Base-by-base conservation (phyloP, 139 green algal species). In the Asterochloris sp. region DNA sequence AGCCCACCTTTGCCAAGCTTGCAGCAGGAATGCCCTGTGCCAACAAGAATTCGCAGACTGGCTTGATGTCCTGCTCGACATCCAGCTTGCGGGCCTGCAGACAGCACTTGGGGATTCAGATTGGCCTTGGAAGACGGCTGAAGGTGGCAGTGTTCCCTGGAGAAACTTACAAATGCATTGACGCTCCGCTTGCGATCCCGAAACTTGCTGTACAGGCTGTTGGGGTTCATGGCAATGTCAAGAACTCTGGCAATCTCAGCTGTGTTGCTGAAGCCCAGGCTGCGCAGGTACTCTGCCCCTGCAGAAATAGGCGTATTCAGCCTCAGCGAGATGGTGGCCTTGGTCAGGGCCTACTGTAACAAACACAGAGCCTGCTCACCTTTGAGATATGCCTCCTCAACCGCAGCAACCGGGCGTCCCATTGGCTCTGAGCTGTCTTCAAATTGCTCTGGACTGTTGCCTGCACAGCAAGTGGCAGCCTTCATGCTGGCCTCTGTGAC, bases 141-240 rank as follows among this genome's bases (percentile, higher is more conserved):
- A 27, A 66, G 28, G 14, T 64, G 74, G 24, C 16, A 26, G 27
- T 78, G 28, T 13, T 0, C 13, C 27, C 4, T 19, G 61, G 23
- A 8, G n/a, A 24, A 13, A 19, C 77, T 64, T 74, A 87, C 86
- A 67, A n/a, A 82, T 26, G 78, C 78, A 73, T 86, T 90, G 14
- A 76, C 81, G 73, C 47, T n/a, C 24, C 86, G 78, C 64, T 87
- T 87, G 26, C 82, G 81, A 80, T 87, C 82, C 47, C 78, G 86
- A 61, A 87, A 87, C n/a, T 82, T 71, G 13, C 85, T 80, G 76
- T 94, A 96, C 29, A 97, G 78, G 0, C 85, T 92, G 80, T 96
- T 92, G 23, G 92, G 92, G 82, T 97, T 97, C 86, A 93, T 97
- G n/a, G 91, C 83, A 26, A 95, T 90, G 76, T 95, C 90, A 61